Evolutionary conservation across 495 filamentous ascomycete species (phyloP), one percentile per base, ranked within the genome.

Genomic region (Lophiostoma macrostomum): DNA sequence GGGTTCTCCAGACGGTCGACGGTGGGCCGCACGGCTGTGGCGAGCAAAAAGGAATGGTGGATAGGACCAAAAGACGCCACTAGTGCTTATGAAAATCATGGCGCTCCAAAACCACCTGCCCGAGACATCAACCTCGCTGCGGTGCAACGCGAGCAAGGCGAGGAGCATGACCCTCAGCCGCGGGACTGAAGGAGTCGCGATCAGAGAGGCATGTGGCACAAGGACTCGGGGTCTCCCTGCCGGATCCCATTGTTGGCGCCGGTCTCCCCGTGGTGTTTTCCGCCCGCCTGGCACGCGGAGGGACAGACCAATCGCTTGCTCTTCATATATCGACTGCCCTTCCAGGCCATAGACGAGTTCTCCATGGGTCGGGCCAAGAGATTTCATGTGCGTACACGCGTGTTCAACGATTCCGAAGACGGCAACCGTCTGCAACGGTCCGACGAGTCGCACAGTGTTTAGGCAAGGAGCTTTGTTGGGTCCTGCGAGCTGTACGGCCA

Each of bases 1-100:
- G 41, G 55, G 55, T 58, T 52, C 55, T 58, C 55, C 55, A 53
- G 55, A 58, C 48, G 2, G 39, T 27, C 24, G 20, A 20, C 4
- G 50, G 42, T 56, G 40, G 32, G 40, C 53, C 54, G 46, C 54
- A 46, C 54, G 54, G 54, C 30, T 58, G 54, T 51, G 47, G 55
- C 55, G 37, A 39, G 40, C 46, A 13, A 48, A 48, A 37, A 18
- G 34, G 20, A 55, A 39, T 34, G 35, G 28, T 29, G 47, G 32
- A 46, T 20, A 47, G 45, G 45, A 20, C 19, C 30, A 45, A 58
- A 44, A 1, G n/a, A 13, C 55, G 55, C 55, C 55, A 53, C 48
- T 53, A 58, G 49, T 48, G 47, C 40, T 46, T 30, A 41, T 46
- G 47, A 44, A 34, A 39, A 50, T 14, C 25, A 34, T 46, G 23